Evolutionary conservation across 1,284 basidiomycete species (phyloP).

Genomic region (Marasmius tenuissimus): DNA sequence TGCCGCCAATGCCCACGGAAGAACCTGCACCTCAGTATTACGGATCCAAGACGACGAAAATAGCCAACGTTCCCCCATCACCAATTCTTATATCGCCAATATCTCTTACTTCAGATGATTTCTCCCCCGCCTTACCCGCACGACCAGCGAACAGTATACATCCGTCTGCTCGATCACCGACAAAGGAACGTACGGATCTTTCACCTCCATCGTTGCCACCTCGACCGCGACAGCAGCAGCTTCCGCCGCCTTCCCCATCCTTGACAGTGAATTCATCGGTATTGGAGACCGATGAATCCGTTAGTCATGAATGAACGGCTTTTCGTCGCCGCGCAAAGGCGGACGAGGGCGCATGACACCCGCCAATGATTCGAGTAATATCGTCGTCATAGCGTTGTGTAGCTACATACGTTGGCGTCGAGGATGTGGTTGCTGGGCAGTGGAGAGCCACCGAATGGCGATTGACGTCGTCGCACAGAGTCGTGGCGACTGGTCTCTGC

Average conservation of each 20-base stretch:
- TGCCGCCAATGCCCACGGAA: constrained; percentile 65
- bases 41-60: constrained; percentile 65
- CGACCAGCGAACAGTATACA: constrained; percentile 76
- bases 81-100: constrained; percentile 31
- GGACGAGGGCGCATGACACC: no score
- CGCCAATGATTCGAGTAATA: no score
- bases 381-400: no score
- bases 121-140: constrained; percentile 66
- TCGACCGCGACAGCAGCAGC: constrained; percentile 11
- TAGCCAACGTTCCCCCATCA: constrained; percentile 45
- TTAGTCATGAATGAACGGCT: no score
- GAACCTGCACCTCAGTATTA: constrained; percentile 58
- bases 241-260: constrained; percentile 30
- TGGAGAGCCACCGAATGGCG: no score
- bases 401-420: no score
- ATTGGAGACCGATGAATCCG: constrained; percentile 25
- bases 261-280: constrained; percentile 18
- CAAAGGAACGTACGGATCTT: constrained; percentile 28
- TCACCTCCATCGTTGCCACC: constrained; percentile 25
- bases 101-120: constrained; percentile 49
- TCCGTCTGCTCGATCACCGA: constrained; percentile 60
- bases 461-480: no score
- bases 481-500: no score
- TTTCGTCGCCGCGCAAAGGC: no score
- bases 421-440: no score